A percentile compares a stretch with the other conserved stretches of the same genome.
Conservation (phyloP, 768 basidiomycete genomes). For the Infundibulicybe gibba region DNA sequence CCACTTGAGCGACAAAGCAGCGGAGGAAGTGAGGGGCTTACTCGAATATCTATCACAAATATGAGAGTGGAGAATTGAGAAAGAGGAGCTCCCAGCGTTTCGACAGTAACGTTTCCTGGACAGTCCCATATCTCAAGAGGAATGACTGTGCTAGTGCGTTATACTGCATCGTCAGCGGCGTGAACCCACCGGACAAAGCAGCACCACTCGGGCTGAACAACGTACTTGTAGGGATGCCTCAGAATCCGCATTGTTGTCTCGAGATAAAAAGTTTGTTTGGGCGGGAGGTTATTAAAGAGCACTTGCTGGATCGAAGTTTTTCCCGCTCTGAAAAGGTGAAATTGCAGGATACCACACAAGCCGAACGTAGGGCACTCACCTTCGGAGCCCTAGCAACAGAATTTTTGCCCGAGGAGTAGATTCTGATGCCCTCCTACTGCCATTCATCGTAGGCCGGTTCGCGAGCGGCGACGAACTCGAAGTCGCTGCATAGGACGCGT, state of each 20-base stretch:
- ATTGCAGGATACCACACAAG: conserved; percentile 3
- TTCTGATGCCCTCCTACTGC: conserved; percentile 18
- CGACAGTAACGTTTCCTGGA: conserved; percentile 79
- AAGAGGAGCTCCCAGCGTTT: conserved; percentile 72
- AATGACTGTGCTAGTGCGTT: conserved; percentile 69
- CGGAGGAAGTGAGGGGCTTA: conserved; percentile 30
- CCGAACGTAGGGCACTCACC: conserved; percentile 28
- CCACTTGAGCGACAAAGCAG: background rate
- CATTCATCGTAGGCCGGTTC: conserved; percentile 22
- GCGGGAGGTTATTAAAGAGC: conserved; percentile 79
- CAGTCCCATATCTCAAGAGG: conserved; percentile 96
- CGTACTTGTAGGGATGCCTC: conserved; percentile 81
- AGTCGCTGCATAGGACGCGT: conserved; percentile 28
- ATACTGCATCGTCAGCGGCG: conserved; percentile 5
- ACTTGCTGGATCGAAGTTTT: conserved; percentile 92
- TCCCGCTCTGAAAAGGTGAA: conserved; percentile 58
- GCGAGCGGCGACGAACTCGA: conserved; percentile 21
- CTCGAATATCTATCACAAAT: conserved; percentile 95
- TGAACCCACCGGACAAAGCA: background rate
- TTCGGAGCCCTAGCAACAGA: conserved; percentile 67
- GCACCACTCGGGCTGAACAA: conserved; percentile 5
- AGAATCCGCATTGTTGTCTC: conserved; percentile 80
- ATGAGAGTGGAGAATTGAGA: conserved; percentile 82
- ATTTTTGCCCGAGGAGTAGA: conserved; percentile 57
- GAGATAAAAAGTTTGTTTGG: conserved; percentile 87